A percentile compares a stretch with the other conserved stretches of the same genome.
These are phyloP conservation scores for Hymenotorrendiella dingleyae DNA, from an alignment of 2,329 filamentous ascomycete species.

Conservation along the genomic window DNA sequence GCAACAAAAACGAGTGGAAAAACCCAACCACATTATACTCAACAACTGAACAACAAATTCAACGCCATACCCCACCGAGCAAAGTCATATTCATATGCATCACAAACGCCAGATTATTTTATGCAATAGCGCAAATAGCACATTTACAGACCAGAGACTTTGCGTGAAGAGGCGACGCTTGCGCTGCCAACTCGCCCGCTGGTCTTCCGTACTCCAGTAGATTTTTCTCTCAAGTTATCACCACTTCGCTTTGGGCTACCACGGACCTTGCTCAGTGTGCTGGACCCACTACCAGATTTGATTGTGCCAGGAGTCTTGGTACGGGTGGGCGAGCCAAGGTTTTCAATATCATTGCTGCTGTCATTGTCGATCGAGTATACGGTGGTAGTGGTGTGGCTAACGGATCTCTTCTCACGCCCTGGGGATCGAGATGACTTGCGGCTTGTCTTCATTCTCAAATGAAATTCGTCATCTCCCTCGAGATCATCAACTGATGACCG, in stretches of 20 bases:
- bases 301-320: constrained; percentile 49
- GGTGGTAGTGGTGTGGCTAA: constrained; percentile 67
- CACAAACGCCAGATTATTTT: constrained; percentile 14
- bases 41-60: constrained; percentile 5
- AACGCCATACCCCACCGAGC: constrained; percentile 2
- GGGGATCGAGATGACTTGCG: constrained; percentile 61
- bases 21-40: constrained; percentile 4
- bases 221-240: constrained; percentile 44
- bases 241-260: constrained; percentile 49
- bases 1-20: background rate
- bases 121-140: constrained; percentile 22
- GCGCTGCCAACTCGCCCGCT: constrained; percentile 60
- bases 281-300: constrained; percentile 44
- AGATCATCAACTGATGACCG: constrained; percentile 62
- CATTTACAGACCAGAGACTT: constrained; percentile 29
- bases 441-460: constrained; percentile 65
- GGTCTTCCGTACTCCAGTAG: constrained; percentile 55
- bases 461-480: constrained; percentile 67
- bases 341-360: constrained; percentile 65
- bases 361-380: constrained; percentile 63
- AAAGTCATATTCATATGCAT: constrained; percentile 12
- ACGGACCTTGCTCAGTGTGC: constrained; percentile 55
- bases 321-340: constrained; percentile 47
- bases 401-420: constrained; percentile 59
- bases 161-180: constrained; percentile 30